Evolutionary conservation across 352 stramenopile genomes (phyloP).

Genomic region (Globisporangium irregulare): DNA sequence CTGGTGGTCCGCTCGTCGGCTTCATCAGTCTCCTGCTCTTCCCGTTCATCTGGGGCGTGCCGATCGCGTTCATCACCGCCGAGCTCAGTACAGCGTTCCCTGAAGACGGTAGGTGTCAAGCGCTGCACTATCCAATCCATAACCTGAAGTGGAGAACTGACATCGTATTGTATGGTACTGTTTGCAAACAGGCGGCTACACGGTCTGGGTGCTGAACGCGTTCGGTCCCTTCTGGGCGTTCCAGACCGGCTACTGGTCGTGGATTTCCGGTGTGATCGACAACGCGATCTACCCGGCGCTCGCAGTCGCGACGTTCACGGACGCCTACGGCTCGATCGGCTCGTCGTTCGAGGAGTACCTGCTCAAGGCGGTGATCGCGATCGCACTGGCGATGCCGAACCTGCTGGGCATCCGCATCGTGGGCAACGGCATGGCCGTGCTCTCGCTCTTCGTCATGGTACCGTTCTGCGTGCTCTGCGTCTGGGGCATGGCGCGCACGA

Average conservation of each 20-base stretch:
- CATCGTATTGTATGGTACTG: background rate
- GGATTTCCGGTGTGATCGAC: constrained; percentile 89
- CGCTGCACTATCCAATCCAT: background rate
- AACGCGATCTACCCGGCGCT: constrained; percentile 92
- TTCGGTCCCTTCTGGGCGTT: constrained; percentile 89
- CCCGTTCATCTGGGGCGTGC: constrained; percentile 88
- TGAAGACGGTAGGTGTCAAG: constrained; percentile 44
- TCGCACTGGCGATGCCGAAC: constrained; percentile 39
- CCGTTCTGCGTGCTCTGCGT: constrained; percentile 84
- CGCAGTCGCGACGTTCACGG: constrained; percentile 37
- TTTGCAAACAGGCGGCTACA: constrained; percentile 47
- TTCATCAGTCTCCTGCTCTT: constrained; percentile 87
- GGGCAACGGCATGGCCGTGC: constrained; percentile 61
- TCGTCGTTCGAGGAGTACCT: constrained; percentile 34
- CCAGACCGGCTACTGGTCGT: constrained; percentile 78
- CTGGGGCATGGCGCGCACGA: constrained; percentile 26
- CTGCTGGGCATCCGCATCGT: constrained; percentile 76
- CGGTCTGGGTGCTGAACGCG: constrained; percentile 89
- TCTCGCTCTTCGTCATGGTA: constrained; percentile 86
- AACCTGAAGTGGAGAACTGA: too few species aligned
- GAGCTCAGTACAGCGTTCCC: constrained; percentile 90
- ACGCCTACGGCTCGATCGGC: constrained; percentile 33
- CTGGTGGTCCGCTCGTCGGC: constrained; percentile 61
- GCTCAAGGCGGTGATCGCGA: constrained; percentile 41
- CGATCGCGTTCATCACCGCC: constrained; percentile 90